phyloP scores from a whole-genome alignment of 2,329 filamentous ascomycete species.

The Cryphonectria nitschkei region DNA sequence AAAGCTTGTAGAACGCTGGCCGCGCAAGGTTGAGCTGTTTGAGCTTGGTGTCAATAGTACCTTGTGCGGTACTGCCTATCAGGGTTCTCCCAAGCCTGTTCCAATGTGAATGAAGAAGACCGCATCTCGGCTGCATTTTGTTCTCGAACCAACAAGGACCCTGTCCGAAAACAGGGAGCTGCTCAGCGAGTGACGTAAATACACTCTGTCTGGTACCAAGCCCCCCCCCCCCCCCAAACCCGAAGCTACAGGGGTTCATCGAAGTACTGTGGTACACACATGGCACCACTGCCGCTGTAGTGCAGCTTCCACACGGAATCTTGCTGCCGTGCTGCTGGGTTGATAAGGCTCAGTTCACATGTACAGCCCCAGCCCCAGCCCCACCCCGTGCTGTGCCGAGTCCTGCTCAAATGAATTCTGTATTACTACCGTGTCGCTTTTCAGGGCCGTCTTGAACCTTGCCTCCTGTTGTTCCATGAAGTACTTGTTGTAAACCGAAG shows the following conservation, averaged over 20 bases:
- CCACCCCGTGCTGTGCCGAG: background rate
- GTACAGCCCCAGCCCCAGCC: background rate
- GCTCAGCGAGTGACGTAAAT: constrained; percentile 10
- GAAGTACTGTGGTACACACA: background rate
- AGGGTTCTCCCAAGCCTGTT: constrained; percentile 5
- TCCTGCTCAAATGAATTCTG: background rate
- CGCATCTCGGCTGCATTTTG: constrained; percentile 6
- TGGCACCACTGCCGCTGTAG: background rate
- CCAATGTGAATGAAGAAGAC: background rate
- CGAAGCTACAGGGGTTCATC: background rate
- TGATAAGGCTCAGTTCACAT: background rate
- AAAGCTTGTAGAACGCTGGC: constrained; percentile 18
- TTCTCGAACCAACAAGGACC: background rate
- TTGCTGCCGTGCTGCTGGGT: background rate
- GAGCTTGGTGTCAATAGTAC: background rate
- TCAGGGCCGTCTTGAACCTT: background rate
- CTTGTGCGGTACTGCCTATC: background rate
- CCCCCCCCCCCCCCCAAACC: background rate
- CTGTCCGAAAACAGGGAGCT: constrained; percentile 13
- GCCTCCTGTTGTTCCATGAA: background rate
- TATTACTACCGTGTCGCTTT: background rate
- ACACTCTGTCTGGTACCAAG: background rate
- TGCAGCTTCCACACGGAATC: background rate
- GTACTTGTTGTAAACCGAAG: background rate
- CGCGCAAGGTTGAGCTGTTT: background rate